Percentiles rank a stretch among this genome's conserved stretches.
Evolutionary conservation across 805 yeast species (phyloP).

Genomic region (Kuraishia molischiana): DNA sequence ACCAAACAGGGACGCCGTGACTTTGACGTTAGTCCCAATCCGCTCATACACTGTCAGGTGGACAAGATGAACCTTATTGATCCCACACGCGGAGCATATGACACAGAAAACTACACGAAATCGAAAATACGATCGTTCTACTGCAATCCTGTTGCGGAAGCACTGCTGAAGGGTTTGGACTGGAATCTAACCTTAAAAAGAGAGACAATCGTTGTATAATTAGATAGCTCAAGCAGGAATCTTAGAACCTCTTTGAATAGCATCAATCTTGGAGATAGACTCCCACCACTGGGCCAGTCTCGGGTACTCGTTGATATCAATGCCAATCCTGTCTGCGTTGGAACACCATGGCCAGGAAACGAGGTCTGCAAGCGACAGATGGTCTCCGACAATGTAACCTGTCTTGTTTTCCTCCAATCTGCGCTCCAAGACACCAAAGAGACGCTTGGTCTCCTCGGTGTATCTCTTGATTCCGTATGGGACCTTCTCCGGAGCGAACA

Average conservation of each 20-base stretch:
- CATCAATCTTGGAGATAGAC: slow-evolving; percentile 21
- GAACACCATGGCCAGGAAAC: slow-evolving; percentile 37
- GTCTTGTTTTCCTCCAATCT: slow-evolving; percentile 30
- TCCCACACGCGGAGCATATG: slow-evolving; percentile 16
- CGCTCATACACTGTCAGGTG: slow-evolving; percentile 33
- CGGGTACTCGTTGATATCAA: slow-evolving; percentile 30
- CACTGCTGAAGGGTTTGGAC: slow-evolving; percentile 24
- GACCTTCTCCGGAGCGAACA: slow-evolving; percentile 37
- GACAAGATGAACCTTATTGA: slow-evolving; percentile 19
- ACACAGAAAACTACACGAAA: slow-evolving; percentile 25
- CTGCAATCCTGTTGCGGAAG: slow-evolving; percentile 26
- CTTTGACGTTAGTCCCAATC: slow-evolving; percentile 33
- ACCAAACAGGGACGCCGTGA: slow-evolving; percentile 37
- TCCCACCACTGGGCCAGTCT: slow-evolving; percentile 29
- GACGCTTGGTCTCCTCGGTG: slow-evolving; percentile 37
- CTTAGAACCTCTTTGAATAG: slow-evolving; percentile 20
- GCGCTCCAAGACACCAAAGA: slow-evolving; percentile 43
- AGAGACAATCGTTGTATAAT: neutral
- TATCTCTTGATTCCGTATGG: slow-evolving; percentile 47
- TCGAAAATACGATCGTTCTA: slow-evolving; percentile 26
- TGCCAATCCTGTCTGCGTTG: slow-evolving; percentile 7
- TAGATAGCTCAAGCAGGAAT: slow-evolving; percentile 5
- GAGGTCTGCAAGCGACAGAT: slow-evolving; percentile 50
- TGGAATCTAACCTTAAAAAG: slow-evolving; percentile 10
- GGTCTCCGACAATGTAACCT: slow-evolving; percentile 54